Percentiles rank a stretch among this genome's conserved stretches.
Evolutionary conservation across 345 rosid genomes (phyloP).

Genomic region (Xanthoceras sorbifolium): DNA sequence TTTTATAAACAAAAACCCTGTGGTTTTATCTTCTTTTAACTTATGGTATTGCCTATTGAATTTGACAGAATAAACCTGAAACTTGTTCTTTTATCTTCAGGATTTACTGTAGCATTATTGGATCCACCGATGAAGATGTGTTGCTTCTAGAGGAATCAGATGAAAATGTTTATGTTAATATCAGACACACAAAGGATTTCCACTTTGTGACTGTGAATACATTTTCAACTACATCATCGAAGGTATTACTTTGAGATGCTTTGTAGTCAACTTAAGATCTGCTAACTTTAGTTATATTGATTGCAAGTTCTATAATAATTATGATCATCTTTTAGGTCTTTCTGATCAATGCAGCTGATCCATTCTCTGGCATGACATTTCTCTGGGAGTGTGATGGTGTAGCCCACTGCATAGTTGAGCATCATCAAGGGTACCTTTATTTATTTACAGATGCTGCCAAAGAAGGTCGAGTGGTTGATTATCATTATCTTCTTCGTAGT

Average conservation of each 20-base stretch:
- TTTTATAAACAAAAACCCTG: background rate
- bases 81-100: constrained; percentile 33
- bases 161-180: constrained; percentile 64
- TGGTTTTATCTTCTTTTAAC: background rate
- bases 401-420: constrained; percentile 86
- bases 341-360: constrained; percentile 93
- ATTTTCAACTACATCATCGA: constrained; percentile 71
- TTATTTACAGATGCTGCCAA: constrained; percentile 80
- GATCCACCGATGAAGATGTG: constrained; percentile 89
- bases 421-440: constrained; percentile 83
- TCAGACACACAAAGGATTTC: constrained; percentile 85
- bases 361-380: constrained; percentile 69
- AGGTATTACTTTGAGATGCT: constrained; percentile 46
- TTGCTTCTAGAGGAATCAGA: constrained; percentile 75
- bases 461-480: constrained; percentile 55
- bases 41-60: constrained; percentile 7
- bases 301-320: constrained; percentile 17
- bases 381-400: constrained; percentile 86
- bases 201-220: constrained; percentile 65
- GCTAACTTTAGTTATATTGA: constrained; percentile 11
- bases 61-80: constrained; percentile 14
- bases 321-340: constrained; percentile 79
- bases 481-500: constrained; percentile 82
- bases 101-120: constrained; percentile 80
- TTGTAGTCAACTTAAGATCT: constrained; percentile 10